These are phyloP conservation scores for Fomitopsis schrenkii DNA, from an alignment of 1,284 basidiomycete genomes.

Conservation along the genomic window DNA sequence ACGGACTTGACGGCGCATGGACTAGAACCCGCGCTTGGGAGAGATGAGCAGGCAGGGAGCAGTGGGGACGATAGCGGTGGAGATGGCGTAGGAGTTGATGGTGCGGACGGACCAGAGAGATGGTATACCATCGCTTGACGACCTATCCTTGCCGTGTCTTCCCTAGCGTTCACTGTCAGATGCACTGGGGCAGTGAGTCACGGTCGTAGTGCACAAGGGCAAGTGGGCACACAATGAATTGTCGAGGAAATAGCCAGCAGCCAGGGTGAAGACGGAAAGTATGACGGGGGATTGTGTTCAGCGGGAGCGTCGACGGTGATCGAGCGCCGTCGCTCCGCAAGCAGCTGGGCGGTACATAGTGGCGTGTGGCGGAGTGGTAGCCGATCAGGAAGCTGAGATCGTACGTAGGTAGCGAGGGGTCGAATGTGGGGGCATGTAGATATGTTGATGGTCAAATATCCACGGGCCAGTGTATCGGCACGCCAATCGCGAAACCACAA, in stretches of 20 bases:
- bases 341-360: conserved; percentile 13
- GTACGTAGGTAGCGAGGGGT: conserved; percentile 4
- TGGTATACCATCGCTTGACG: conserved; percentile 12
- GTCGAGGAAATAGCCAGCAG: conserved; percentile 13
- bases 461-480: conserved; percentile 66
- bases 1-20: too few relatives aligned
- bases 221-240: conserved; percentile 15
- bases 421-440: conserved; percentile 11
- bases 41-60: conserved; percentile 18
- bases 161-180: conserved; percentile 18
- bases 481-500: conserved; percentile 59
- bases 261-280: conserved; percentile 14
- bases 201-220: conserved; percentile 9
- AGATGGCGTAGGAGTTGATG: conserved; percentile 12
- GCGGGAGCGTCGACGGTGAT: conserved; percentile 23
- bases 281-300: conserved; percentile 7
- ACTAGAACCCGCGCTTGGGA: conserved; percentile 22
- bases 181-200: conserved; percentile 10
- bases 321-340: conserved; percentile 21
- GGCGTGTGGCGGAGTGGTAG: conserved; percentile 13
- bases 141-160: conserved; percentile 22
- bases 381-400: conserved; percentile 4
- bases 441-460: conserved; percentile 16
- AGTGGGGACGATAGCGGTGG: conserved; percentile 14
- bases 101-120: conserved; percentile 9